Evolutionary conservation across 2,329 filamentous ascomycete genomes (phyloP).

Genomic region (Neonectria faginata): DNA sequence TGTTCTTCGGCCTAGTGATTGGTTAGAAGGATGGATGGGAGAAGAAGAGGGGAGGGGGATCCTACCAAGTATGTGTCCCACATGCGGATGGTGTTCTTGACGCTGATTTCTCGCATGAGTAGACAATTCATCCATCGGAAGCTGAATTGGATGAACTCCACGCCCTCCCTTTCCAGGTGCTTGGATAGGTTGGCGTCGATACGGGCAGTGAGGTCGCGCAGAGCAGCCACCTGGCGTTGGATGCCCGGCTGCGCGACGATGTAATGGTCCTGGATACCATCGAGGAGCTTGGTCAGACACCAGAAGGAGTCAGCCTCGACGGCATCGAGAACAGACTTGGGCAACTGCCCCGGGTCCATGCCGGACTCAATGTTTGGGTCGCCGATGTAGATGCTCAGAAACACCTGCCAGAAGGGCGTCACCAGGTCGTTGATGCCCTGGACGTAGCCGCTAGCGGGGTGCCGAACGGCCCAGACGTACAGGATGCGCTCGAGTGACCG

Average conservation of each 20-base stretch:
- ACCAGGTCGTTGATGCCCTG: constrained; percentile 99
- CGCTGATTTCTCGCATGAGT: constrained; percentile 96
- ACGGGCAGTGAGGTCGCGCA: constrained; percentile 89
- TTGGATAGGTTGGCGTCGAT: constrained; percentile 88
- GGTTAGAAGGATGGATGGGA: constrained; percentile 5
- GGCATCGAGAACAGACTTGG: constrained; percentile 89
- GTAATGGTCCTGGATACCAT: constrained; percentile 99
- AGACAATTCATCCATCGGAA: constrained; percentile 99
- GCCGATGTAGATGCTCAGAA: constrained; percentile 94
- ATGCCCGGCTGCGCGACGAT: constrained; percentile 98
- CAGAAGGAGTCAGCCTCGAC: constrained; percentile 98
- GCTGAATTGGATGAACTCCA: constrained; percentile 99
- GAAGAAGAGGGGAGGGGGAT: constrained; percentile 29
- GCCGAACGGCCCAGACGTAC: constrained; percentile 97
- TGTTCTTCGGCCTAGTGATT: constrained; percentile 87
- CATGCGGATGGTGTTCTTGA: constrained; percentile 97
- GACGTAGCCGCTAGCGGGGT: constrained; percentile 97
- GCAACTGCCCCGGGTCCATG: constrained; percentile 96
- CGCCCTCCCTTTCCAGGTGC: constrained; percentile 88
- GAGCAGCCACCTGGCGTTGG: constrained; percentile 88
- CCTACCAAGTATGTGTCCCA: constrained; percentile 98
- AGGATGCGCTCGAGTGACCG: constrained; percentile 92
- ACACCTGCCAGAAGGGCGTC: constrained; percentile 98
- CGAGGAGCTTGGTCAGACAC: constrained; percentile 97
- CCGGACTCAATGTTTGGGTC: constrained; percentile 90